These are phyloP conservation scores for Suhomyces maxii DNA, from an alignment of 1,139 yeast species.

Conservation along the genomic window DNA sequence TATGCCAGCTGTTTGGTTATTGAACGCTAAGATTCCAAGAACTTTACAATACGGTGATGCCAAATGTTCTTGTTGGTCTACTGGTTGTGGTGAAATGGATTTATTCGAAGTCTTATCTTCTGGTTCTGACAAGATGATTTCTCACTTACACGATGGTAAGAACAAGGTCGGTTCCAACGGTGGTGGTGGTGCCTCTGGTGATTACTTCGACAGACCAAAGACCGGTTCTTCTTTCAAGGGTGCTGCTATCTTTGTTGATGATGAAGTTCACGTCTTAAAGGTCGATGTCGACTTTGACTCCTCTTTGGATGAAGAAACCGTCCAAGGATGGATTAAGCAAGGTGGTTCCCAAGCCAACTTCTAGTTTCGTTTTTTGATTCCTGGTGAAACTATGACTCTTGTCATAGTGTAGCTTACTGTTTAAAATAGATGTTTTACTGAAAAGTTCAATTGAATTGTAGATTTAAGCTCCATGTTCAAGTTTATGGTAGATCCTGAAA, in stretches of 20 bases:
- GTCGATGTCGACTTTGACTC: constrained; percentile 60
- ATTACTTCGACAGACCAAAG: constrained; percentile 85
- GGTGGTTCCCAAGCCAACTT: constrained; percentile 50
- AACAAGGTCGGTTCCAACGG: constrained; percentile 51
- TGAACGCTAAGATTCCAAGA: constrained; percentile 77
- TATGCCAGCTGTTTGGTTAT: constrained; percentile 79
- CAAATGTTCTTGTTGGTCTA: constrained; percentile 72
- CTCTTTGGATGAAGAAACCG: constrained; percentile 53
- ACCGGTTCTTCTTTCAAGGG: constrained; percentile 77
- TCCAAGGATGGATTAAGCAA: constrained; percentile 52
- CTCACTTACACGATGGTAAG: constrained; percentile 87
- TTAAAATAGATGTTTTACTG: constrained; percentile 6
- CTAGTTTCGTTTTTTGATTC: background rate
- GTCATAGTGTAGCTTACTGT: constrained; percentile 1
- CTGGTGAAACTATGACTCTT: background rate
- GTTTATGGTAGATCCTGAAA: too few relatives aligned
- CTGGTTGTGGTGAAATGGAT: constrained; percentile 84
- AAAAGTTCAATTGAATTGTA: too few relatives aligned
- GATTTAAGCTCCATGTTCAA: too few relatives aligned
- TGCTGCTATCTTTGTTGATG: constrained; percentile 70
- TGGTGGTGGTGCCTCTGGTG: constrained; percentile 87
- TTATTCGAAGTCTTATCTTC: constrained; percentile 68
- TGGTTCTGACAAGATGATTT: constrained; percentile 72
- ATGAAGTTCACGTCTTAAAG: constrained; percentile 56
- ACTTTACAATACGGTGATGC: constrained; percentile 68